Evolutionary conservation across 306 rosid genomes (phyloP).

Genomic region (Quercus suber): DNA sequence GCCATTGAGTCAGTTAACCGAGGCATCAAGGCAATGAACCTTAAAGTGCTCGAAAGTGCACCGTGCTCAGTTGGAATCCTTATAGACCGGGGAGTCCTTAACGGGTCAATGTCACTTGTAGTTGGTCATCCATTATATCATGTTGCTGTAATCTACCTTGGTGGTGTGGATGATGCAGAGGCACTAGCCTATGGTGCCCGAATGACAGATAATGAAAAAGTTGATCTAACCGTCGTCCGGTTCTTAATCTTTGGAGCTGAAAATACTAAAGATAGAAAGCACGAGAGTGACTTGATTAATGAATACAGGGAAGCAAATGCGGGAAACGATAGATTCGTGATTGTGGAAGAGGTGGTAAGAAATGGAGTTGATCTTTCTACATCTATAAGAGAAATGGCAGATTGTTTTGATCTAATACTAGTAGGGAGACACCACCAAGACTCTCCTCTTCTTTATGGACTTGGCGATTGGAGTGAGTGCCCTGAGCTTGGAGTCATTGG

Average conservation of each 20-base stretch:
- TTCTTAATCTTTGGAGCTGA: conserved; percentile 62
- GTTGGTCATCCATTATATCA: conserved; percentile 17
- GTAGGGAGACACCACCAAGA: conserved; percentile 54
- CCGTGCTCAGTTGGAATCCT: conserved; percentile 74
- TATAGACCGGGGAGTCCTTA: conserved; percentile 47
- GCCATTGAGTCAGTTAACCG: conserved; percentile 24
- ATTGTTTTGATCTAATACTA: conserved; percentile 60
- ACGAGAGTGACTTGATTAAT: conserved; percentile 48
- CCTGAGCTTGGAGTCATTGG: conserved; percentile 61
- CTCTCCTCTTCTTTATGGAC: conserved; percentile 35
- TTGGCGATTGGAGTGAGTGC: conserved; percentile 63
- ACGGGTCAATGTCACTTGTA: conserved; percentile 26
- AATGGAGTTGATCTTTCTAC: conserved; percentile 50
- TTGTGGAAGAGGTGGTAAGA: conserved; percentile 60
- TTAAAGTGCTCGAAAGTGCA: conserved; percentile 41
- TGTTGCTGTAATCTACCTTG: conserved; percentile 59
- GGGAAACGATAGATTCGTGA: conserved; percentile 46
- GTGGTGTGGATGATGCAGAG: conserved; percentile 70
- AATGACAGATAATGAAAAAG: conserved; percentile 50
- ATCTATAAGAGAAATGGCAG: conserved; percentile 35
- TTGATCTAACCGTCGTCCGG: conserved; percentile 47
- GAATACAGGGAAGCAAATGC: conserved; percentile 42
- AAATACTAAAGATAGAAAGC: conserved; percentile 44
- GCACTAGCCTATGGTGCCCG: conserved; percentile 58
- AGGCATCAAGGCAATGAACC: conserved; percentile 37